phyloP scores from a whole-genome alignment of 75 land plant species.

The Adiantum capillusveneris region DNA sequence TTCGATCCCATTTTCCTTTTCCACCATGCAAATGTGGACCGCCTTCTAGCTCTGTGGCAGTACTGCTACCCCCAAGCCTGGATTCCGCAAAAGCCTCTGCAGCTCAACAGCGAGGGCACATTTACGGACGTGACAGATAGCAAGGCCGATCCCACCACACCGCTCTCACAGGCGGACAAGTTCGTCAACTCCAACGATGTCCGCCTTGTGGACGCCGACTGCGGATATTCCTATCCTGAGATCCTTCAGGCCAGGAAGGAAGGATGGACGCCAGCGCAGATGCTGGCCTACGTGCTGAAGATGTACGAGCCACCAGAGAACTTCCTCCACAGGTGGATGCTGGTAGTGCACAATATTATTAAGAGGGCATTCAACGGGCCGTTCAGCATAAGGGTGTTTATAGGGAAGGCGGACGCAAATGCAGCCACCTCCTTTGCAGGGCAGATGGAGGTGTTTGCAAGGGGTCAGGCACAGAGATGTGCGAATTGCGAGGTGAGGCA shows the following conservation, averaged over 20 bases:
- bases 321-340: not conserved
- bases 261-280: not conserved
- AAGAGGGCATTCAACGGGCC: constrained; percentile 8
- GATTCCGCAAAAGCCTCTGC: not conserved
- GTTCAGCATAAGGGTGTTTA: not conserved
- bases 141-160: not conserved
- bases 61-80: constrained; percentile 7
- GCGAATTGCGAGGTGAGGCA: constrained; percentile 3
- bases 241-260: not conserved
- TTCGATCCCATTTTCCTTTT: constrained; percentile 16
- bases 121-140: not conserved
- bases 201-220: not conserved
- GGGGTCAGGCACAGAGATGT: not conserved
- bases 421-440: constrained; percentile 3
- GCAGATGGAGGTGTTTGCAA: not conserved
- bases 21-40: constrained; percentile 17
- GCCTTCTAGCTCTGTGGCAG: constrained; percentile 7
- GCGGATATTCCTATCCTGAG: constrained; percentile 6
- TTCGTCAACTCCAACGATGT: constrained; percentile 5
- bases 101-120: constrained; percentile 3
- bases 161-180: not conserved
- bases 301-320: constrained; percentile 5
- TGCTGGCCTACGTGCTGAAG: not conserved
- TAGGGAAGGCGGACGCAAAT: not conserved
- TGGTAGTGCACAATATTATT: not conserved